Evolutionary conservation across 805 yeast species (phyloP).

Genomic region (Nakazawaea ambrosiae): DNA sequence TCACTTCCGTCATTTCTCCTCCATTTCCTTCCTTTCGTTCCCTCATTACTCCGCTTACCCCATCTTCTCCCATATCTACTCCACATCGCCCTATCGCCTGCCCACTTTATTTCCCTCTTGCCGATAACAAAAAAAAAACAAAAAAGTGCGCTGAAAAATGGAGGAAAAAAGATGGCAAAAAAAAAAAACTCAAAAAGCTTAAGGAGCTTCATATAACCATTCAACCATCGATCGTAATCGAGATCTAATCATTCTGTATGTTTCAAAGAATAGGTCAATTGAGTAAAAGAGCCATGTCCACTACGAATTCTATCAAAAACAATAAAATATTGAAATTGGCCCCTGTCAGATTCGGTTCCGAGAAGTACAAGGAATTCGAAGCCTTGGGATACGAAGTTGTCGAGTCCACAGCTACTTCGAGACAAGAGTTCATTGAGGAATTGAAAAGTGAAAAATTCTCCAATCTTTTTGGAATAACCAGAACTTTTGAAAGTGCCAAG

Average conservation of each 20-base stretch:
- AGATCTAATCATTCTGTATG: too few relatives aligned
- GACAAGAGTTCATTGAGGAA: constrained; percentile 33
- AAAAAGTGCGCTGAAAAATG: too few relatives aligned
- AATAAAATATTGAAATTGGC: constrained; percentile 59
- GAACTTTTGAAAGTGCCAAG: constrained; percentile 33
- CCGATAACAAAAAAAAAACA: not conserved
- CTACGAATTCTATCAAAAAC: too few relatives aligned
- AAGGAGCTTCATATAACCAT: too few relatives aligned
- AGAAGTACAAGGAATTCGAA: constrained; percentile 56
- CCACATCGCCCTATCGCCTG: not conserved
- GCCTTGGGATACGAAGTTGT: constrained; percentile 41
- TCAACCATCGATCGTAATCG: too few relatives aligned
- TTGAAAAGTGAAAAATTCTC: constrained; percentile 26
- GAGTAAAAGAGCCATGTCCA: too few relatives aligned
- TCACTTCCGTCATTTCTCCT: too few relatives aligned
- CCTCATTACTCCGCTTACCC: too few relatives aligned
- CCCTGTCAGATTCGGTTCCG: constrained; percentile 47
- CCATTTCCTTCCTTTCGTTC: too few relatives aligned
- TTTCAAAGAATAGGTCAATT: too few relatives aligned
- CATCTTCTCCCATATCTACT: too few relatives aligned
- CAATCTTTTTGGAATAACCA: constrained; percentile 31
- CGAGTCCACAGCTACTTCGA: constrained; percentile 29
- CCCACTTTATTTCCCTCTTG: not conserved
- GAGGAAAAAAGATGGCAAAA: too few relatives aligned
- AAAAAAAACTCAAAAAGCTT: not conserved